Conservation (phyloP, 2,329 filamentous ascomycete species). For the Scedosporium aurantiacum region DNA sequence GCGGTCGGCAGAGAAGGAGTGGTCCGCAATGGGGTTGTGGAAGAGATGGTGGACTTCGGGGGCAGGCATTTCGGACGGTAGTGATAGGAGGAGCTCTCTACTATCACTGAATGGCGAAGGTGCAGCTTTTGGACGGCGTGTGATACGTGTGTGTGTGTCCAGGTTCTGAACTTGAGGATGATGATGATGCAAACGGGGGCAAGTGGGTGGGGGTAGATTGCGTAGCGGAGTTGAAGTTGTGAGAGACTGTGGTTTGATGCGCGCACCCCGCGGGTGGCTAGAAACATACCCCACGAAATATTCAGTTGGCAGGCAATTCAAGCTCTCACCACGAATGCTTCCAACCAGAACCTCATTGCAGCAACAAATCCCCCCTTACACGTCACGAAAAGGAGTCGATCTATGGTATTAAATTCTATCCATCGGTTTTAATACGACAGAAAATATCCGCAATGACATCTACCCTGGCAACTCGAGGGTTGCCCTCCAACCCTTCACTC, state of each 20-base stretch:
- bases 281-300: neutral
- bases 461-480: constrained; percentile 24
- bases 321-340: neutral
- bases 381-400: neutral
- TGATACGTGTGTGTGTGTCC: neutral
- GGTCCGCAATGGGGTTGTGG: constrained; percentile 90
- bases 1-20: constrained; percentile 93
- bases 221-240: constrained; percentile 8
- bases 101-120: constrained; percentile 49
- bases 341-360: constrained; percentile 5
- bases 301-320: neutral
- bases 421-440: too few species aligned
- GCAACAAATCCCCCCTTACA: neutral
- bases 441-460: constrained; percentile 3
- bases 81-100: constrained; percentile 71
- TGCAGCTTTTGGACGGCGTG: neutral
- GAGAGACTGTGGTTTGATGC: constrained; percentile 6
- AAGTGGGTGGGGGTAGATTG: constrained; percentile 11
- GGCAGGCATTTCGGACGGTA: constrained; percentile 54
- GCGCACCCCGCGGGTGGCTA: constrained; percentile 8
- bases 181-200: constrained; percentile 8
- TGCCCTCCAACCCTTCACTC: constrained; percentile 29
- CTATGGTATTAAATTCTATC: neutral
- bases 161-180: neutral
- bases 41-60: constrained; percentile 96